Evolutionary conservation across 768 basidiomycete species (phyloP), one percentile per base, ranked within the genome.

Genomic region (Albatrellus ellisii): DNA sequence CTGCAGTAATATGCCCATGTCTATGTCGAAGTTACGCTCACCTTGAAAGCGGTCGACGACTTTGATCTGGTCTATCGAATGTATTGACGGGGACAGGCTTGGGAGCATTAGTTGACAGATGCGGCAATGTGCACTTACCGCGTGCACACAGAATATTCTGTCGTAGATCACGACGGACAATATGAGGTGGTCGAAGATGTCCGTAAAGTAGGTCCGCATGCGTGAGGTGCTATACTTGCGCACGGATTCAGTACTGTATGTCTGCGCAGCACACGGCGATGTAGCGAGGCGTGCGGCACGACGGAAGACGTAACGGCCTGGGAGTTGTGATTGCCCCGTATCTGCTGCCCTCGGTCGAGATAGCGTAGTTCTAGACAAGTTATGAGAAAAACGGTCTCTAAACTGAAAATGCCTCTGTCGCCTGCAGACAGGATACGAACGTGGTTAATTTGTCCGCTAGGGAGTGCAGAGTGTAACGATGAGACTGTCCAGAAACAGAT

Each of bases 171-270:
- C 92, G 42, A 92, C 91, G 33, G 86, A 90, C 42, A 98, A 67
- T 9, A 92, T 97, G 49, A 98, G 63, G 65, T 90, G 97, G 66
- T 98, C 94, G 60, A 98, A 98, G 91, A 98, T 95, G 64, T 98
- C 94, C 44, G 92, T 98, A 55, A 98, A 97, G 62, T 95, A 95
- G 26, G 88, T 90, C 94, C 94, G 97, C 22, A 95, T 91, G 53
- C 83, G 81, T 22, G 89, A 78, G 3, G 85, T 81, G 43, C 90
- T 90, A 54, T 98, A 98, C 63, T 98, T 98, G 34, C 91, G 73
- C 15, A 91, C 79, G 56, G 92, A 97, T 69, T 98, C 94, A 26
- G 87, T 85, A 62, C 94, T 92, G 56, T 97, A 98, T 15, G 89
- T 91, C 90, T 97, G 58, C 39, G 29, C 29, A n/a, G n/a, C n/a